phyloP scores from a whole-genome alignment of 139 green algal genomes.

The Ulvella scutata region DNA sequence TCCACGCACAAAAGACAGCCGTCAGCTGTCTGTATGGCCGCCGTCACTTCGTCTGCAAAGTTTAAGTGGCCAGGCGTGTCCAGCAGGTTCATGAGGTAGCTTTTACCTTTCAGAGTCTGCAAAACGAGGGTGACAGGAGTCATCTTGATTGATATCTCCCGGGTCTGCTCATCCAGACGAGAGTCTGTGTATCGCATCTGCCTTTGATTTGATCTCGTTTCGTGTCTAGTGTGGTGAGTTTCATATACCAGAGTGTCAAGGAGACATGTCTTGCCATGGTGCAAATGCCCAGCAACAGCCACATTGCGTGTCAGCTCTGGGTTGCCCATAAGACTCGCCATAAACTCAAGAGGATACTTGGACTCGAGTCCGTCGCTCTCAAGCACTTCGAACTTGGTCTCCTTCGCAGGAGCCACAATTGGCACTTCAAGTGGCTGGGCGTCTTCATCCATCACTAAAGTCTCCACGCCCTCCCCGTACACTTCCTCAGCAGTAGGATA shows the following conservation, averaged over 20 bases:
- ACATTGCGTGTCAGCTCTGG: slow-evolving; percentile 81
- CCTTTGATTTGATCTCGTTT: slow-evolving; percentile 26
- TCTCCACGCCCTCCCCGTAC: slow-evolving; percentile 81
- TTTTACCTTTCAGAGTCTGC: slow-evolving; percentile 63
- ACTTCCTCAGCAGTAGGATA: slow-evolving; percentile 91
- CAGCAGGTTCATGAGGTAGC: slow-evolving; percentile 75
- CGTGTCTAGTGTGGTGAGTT: slow-evolving; percentile 46
- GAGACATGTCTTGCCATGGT: slow-evolving; percentile 93
- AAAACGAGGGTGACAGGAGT: slow-evolving; percentile 85
- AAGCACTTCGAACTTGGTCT: slow-evolving; percentile 49
- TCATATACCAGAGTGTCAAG: slow-evolving; percentile 98
- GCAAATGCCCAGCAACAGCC: slow-evolving; percentile 82
- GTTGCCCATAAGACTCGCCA: slow-evolving; percentile 61
- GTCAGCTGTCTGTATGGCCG: slow-evolving; percentile 63
- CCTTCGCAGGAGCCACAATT: slow-evolving; percentile 80
- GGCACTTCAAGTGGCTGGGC: slow-evolving; percentile 91
- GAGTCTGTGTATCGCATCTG: slow-evolving; percentile 92
- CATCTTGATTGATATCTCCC: slow-evolving; percentile 86
- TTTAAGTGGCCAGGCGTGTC: slow-evolving; percentile 92
- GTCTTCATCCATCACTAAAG: slow-evolving; percentile 95
- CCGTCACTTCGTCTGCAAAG: slow-evolving; percentile 92
- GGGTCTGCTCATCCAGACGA: slow-evolving; percentile 71
- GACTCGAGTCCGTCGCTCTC: slow-evolving; percentile 37
- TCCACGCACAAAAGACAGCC: slow-evolving; percentile 86
- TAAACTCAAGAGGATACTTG: slow-evolving; percentile 58